Conservation (phyloP, 768 basidiomycete species). For the Auricularia cornea region DNA sequence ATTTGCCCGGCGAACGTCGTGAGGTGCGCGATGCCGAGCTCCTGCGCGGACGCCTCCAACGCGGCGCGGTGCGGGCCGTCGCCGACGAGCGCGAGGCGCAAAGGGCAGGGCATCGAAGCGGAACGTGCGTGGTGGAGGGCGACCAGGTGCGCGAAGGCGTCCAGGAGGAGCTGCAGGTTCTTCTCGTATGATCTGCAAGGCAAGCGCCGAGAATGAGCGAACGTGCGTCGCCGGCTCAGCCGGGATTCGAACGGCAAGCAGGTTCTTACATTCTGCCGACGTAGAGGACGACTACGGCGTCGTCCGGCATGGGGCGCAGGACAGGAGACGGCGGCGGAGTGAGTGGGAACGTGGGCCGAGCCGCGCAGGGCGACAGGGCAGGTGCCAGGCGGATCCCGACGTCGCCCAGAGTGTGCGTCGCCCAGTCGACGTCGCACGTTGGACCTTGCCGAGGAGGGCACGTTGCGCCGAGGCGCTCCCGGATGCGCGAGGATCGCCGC, state of each 20-base stretch:
- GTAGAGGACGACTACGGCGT: constrained; percentile 25
- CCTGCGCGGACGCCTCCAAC: constrained; percentile 22
- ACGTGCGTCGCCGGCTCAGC: not conserved
- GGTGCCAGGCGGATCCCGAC: not conserved
- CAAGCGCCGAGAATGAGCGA: not conserved
- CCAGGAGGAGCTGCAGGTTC: constrained; percentile 33
- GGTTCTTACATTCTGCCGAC: constrained; percentile 26
- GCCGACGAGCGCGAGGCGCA: constrained; percentile 32
- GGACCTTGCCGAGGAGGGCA: constrained; percentile 12
- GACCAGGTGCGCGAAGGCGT: constrained; percentile 23
- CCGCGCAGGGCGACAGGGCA: not conserved
- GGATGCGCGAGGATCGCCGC: not conserved
- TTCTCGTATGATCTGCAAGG: constrained; percentile 33
- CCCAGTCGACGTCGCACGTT: not conserved
- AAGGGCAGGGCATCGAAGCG: too few species aligned
- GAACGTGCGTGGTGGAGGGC: not conserved
- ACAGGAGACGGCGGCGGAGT: constrained; percentile 10
- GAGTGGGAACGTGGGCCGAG: not conserved
- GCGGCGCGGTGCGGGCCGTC: constrained; percentile 31
- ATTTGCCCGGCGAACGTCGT: constrained; percentile 28
- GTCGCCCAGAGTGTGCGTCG: not conserved
- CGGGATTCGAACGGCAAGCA: not conserved
- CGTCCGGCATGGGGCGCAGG: constrained; percentile 6
- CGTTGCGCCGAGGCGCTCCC: constrained; percentile 18
- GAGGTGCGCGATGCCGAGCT: constrained; percentile 22